phyloP scores from a whole-genome alignment of 306 rosid species.

The Castanopsis chinensis region DNA sequence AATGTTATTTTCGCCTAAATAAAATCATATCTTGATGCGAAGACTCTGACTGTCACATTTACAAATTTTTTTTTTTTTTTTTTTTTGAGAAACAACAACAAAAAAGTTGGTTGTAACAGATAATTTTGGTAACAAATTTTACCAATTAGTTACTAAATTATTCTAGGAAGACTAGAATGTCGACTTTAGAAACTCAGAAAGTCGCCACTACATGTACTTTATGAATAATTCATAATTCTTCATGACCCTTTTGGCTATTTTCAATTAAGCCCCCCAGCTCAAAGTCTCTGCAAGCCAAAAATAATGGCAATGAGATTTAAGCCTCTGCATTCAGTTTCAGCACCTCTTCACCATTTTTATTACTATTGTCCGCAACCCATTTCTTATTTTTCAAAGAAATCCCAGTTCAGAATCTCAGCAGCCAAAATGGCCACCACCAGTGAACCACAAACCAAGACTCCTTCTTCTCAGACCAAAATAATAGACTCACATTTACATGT shows the following conservation, averaged over 20 bases:
- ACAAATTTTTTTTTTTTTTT: too few relatives aligned
- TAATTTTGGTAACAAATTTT: too few relatives aligned
- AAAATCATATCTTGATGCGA: too few relatives aligned
- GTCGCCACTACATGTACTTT: neutral
- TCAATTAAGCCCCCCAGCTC: neutral
- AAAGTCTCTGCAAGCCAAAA: neutral
- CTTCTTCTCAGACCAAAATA: conserved; percentile 22
- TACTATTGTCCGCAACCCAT: neutral
- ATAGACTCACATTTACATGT: conserved; percentile 90
- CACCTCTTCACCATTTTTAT: neutral
- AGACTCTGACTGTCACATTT: too few relatives aligned
- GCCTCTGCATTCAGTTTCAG: conserved; percentile 16
- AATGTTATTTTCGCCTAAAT: too few relatives aligned
- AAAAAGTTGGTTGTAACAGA: too few relatives aligned
- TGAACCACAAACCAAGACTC: conserved; percentile 6
- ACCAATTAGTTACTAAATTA: too few relatives aligned
- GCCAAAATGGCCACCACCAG: conserved; percentile 36
- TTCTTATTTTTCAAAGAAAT: conserved; percentile 5
- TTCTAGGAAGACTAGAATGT: too few relatives aligned
- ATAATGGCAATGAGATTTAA: conserved; percentile 26
- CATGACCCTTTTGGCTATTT: neutral
- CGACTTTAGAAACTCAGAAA: neutral
- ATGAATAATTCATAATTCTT: neutral
- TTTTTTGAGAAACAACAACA: too few relatives aligned
- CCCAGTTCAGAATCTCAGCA: conserved; percentile 11